Evolutionary conservation across 495 filamentous ascomycete species (phyloP), one percentile per base, ranked within the genome.

Genomic region (Venustampulla echinocandica): DNA sequence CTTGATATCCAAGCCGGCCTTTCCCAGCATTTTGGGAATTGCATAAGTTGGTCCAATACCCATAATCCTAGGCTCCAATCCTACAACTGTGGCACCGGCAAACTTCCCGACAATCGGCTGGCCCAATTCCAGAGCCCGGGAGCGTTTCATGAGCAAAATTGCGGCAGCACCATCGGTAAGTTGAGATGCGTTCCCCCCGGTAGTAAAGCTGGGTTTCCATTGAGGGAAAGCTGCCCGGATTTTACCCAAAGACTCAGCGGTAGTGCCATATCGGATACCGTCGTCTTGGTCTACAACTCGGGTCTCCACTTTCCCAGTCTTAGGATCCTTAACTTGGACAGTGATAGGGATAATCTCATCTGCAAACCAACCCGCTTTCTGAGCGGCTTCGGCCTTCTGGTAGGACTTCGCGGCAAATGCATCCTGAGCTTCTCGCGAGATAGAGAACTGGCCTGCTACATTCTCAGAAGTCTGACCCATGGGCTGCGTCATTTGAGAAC

Each of bases 391-490:
- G 21, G 92, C 92, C 21, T 85, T 79, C 49, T 79, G 76, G 69
- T 84, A 96, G 5, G 77, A 84, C 68, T 89, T 84, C 6, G 85
- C 85, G 0, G 92, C 87, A 63, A 81, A 96, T 34, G 72, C 66
- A 62, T 98, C 92, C 65, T 95, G 86, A 47, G 61, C 61, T 60
- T 90, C 79, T 28, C 92, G 77, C 1, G 76, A 67, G 58, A 98
- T 80, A 47, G 79, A 73, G 59, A 96, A 96, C 67, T 96, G 88
- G 36, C 73, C 77, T 22, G 79, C 87, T n/a, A 98, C 85, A 54
- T 96, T 95, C 71, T 98, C 92, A 11, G 80, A 86, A 0, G 92
- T 96, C 77, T 94, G 92, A 0, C 92, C 92, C 92, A 98, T 98
- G 18, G 88, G 81, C 75, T 88, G 78, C 73, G 84, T 73, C 60